A percentile compares a stretch with the other conserved stretches of the same genome.
These are phyloP conservation scores for Avicennia marina DNA, from an alignment of 257 asterid genomes.

Conservation along the genomic window DNA sequence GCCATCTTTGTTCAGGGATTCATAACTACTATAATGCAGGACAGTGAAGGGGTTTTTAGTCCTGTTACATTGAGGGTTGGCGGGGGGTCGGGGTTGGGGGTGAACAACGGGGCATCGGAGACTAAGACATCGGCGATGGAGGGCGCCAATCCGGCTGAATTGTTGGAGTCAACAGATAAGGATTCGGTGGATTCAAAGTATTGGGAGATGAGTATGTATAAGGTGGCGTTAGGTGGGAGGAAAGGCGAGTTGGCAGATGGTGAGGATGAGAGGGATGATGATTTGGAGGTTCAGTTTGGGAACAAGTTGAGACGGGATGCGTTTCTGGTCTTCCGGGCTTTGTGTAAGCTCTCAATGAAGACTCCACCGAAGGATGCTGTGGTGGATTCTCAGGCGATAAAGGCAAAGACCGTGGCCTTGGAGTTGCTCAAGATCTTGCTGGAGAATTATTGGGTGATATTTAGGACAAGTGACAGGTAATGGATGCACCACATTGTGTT, in stretches of 20 bases:
- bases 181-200: conserved; percentile 97
- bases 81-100: conserved; percentile 37
- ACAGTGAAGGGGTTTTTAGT: conserved; percentile 86
- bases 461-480: conserved; percentile 98
- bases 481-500: conserved; percentile 7
- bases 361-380: conserved; percentile 92
- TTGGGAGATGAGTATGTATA: conserved; percentile 99
- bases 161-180: conserved; percentile 93
- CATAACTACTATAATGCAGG: conserved; percentile 81
- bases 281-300: conserved; percentile 93
- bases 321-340: conserved; percentile 83
- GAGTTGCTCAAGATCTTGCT: conserved; percentile 92
- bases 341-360: conserved; percentile 97
- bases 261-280: conserved; percentile 89
- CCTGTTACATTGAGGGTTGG: conserved; percentile 55
- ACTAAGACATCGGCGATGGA: conserved; percentile 89
- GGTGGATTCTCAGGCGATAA: conserved; percentile 86
- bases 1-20: conserved; percentile 88
- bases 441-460: conserved; percentile 95
- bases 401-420: conserved; percentile 91
- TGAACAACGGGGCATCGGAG: conserved; percentile 95
- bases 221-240: conserved; percentile 91
- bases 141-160: conserved; percentile 88
- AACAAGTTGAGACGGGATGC: conserved; percentile 95
- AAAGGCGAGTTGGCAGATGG: conserved; percentile 92